Base-by-base conservation (phyloP, 2,329 filamentous ascomycete genomes). In the Xylariaceae sp. region DNA sequence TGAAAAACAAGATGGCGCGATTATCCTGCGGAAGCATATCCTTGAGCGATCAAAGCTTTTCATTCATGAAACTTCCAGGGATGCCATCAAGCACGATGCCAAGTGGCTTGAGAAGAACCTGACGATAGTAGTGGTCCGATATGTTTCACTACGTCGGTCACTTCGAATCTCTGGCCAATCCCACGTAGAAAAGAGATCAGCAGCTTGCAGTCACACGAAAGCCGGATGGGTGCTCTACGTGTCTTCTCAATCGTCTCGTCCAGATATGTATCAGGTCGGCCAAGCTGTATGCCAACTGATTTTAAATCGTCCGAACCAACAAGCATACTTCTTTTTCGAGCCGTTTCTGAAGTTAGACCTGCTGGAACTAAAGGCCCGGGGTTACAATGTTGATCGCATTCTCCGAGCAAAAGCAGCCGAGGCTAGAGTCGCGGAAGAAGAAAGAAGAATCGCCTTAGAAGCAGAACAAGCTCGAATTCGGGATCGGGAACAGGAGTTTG, bases 311-410 rank as follows among this genome's bases (percentile, higher is more conserved):
- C 92, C 93, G 6, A 93, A 90, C 64, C 89, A 96, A 68, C 89
- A 95, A 70, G 92, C 93, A 1, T 91, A 90, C 57, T 82, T 97
- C 58, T 93, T 94, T 56, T 85, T 99, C 58, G 94, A 97, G 74
- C 92, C 91, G 56, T 88, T 99, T 63, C 77, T 99, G 44, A 93
- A 89, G 59, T 86, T 94, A 7, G 90, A 93, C 66, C 80, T 99
- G 23, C 83, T 89, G 51, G 87, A 92, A 55, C 77, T 99, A 47
- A 87, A 90, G 67, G 86, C 87, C 61, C 90, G 94, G 64, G 94
- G 94, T 1, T 97, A 97, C 78, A 97, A 99, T 66, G 94, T 99
- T 45, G 91, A 97, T 69, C 88, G 94, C 53, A 97, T 99, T 63
- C 80, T 99, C 18, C 85, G 90, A 44, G 88, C 88, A 56, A 95